Conservation (phyloP, 768 basidiomycete genomes). For the Rhodotorula diobovata region DNA sequence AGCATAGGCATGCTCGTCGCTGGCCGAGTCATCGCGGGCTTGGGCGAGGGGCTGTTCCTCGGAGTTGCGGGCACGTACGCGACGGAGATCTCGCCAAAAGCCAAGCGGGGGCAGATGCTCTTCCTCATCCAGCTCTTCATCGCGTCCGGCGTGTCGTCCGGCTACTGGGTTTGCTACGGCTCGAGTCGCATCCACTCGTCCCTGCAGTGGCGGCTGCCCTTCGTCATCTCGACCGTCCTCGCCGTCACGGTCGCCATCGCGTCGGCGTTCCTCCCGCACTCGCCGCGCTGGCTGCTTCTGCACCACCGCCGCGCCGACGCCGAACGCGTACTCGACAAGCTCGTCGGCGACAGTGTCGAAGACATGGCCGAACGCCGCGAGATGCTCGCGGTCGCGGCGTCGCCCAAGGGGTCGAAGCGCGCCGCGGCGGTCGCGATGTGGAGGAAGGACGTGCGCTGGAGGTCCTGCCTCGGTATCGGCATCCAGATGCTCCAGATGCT, state of each 20-base stretch:
- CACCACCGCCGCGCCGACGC: slow-evolving; percentile 49
- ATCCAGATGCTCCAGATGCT: slow-evolving; percentile 42
- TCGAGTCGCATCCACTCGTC: slow-evolving; percentile 24
- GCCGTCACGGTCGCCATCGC: slow-evolving; percentile 44
- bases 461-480: slow-evolving; percentile 52
- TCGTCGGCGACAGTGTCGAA: slow-evolving; percentile 45
- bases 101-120: slow-evolving; percentile 51
- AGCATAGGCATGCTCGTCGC: slow-evolving; percentile 10
- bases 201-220: slow-evolving; percentile 51
- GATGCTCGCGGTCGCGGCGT: slow-evolving; percentile 2
- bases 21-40: slow-evolving; percentile 14
- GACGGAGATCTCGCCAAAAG: slow-evolving; percentile 46
- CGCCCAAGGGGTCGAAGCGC: not conserved
- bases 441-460: slow-evolving; percentile 41
- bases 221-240: slow-evolving; percentile 37
- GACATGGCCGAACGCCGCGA: slow-evolving; percentile 41
- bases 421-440: slow-evolving; percentile 38
- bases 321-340: slow-evolving; percentile 38
- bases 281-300: slow-evolving; percentile 51
- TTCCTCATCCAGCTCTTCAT: slow-evolving; percentile 52
- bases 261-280: slow-evolving; percentile 49
- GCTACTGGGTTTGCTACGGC: slow-evolving; percentile 36
- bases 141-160: slow-evolving; percentile 50
- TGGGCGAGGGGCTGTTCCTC: slow-evolving; percentile 13
- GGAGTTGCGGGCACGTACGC: slow-evolving; percentile 8